Percentiles rank a stretch among this genome's conserved stretches.
These are phyloP conservation scores for Sporisorium reilianum DNA, from an alignment of 1,284 basidiomycete genomes.

Conservation along the genomic window DNA sequence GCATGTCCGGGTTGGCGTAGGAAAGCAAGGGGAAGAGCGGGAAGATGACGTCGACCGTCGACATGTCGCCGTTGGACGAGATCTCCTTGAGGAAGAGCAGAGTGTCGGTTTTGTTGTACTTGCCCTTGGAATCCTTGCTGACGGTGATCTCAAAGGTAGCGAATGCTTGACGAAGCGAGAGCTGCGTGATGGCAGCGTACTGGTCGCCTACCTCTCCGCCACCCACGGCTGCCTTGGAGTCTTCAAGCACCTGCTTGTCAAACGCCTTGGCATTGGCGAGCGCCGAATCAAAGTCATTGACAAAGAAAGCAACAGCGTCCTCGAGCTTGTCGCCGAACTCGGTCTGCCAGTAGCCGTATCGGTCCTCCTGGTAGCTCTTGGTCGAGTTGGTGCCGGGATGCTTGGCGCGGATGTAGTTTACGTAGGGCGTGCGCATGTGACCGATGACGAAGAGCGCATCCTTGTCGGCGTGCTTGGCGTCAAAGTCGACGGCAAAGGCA, in stretches of 20 bases:
- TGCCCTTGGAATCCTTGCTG: slow-evolving; percentile 44
- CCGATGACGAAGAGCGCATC: slow-evolving; percentile 64
- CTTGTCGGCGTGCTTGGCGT: slow-evolving; percentile 45
- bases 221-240: slow-evolving; percentile 58
- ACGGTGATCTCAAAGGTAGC: slow-evolving; percentile 66
- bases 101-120: slow-evolving; percentile 67
- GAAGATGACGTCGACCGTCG: slow-evolving; percentile 67
- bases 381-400: slow-evolving; percentile 44
- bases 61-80: slow-evolving; percentile 68
- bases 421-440: slow-evolving; percentile 60
- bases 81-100: slow-evolving; percentile 69
- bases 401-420: slow-evolving; percentile 61
- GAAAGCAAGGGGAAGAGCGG: slow-evolving; percentile 73
- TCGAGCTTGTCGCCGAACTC: slow-evolving; percentile 67
- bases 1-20: slow-evolving; percentile 72
- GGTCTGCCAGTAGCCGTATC: slow-evolving; percentile 66
- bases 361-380: slow-evolving; percentile 60
- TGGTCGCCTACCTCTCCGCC: slow-evolving; percentile 61
- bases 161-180: slow-evolving; percentile 63
- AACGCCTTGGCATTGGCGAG: slow-evolving; percentile 70
- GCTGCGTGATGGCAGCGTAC: slow-evolving; percentile 65
- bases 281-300: slow-evolving; percentile 79
- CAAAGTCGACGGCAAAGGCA: slow-evolving; percentile 63
- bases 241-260: slow-evolving; percentile 61
- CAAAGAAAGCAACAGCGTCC: slow-evolving; percentile 67